Conservation (phyloP, 306 rosid species). For the Ammopiptanthus mongolicus region DNA sequence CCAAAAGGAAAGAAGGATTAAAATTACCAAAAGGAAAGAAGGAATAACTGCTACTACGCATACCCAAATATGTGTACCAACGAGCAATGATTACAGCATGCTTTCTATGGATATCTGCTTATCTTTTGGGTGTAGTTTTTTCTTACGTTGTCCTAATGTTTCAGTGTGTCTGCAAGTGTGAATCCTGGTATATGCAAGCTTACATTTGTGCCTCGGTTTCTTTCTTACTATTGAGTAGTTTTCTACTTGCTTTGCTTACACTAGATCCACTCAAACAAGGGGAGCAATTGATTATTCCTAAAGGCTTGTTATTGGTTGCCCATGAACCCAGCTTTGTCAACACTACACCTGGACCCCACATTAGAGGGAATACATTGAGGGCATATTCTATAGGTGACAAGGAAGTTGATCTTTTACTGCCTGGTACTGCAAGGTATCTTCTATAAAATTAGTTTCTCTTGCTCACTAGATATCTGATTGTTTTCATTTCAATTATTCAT, state of each 20-base stretch:
- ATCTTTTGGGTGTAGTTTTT: not conserved
- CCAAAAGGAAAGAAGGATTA: no score
- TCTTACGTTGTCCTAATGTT: not conserved
- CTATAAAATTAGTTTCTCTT: constrained; percentile 2
- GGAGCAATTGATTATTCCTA: constrained; percentile 54
- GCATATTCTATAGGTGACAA: constrained; percentile 84
- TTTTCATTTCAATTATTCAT: constrained; percentile 1
- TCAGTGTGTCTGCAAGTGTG: not conserved
- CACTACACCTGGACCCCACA: constrained; percentile 87
- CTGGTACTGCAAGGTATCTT: constrained; percentile 87
- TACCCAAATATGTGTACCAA: not conserved
- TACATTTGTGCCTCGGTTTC: not conserved
- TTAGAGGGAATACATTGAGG: constrained; percentile 76
- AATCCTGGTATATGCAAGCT: not conserved
- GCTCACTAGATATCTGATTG: not conserved
- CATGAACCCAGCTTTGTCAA: constrained; percentile 79
- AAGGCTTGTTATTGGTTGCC: constrained; percentile 65
- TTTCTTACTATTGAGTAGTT: not conserved
- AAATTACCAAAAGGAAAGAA: no score
- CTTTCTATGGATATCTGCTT: not conserved
- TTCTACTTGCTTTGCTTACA: constrained; percentile 19
- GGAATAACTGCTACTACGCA: no score
- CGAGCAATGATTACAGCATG: not conserved
- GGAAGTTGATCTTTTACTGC: constrained; percentile 87
- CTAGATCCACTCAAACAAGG: constrained; percentile 43